Conservation (phyloP, 352 stramenopile genomes). For the Globisporangium rhizosaccharum region DNA sequence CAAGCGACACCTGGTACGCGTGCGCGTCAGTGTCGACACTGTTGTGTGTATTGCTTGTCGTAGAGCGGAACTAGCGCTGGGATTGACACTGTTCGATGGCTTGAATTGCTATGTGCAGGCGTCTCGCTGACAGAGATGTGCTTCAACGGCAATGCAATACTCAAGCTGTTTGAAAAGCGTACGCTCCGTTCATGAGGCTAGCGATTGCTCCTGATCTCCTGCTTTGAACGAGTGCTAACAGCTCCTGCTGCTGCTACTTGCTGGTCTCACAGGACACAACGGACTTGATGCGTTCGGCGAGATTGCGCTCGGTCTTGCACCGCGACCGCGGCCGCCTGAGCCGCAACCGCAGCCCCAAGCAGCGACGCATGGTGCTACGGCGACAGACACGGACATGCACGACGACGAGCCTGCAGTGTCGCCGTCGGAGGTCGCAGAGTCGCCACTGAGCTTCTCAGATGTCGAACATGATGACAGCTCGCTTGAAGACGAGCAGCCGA, state of each 20-base stretch:
- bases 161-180: constrained; percentile 41
- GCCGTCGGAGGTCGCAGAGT: constrained; percentile 8
- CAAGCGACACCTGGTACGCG: constrained; percentile 29
- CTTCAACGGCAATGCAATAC: constrained; percentile 25
- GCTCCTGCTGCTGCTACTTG: background rate
- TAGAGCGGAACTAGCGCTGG: background rate
- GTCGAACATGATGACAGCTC: constrained; percentile 14
- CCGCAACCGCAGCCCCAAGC: background rate
- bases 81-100: constrained; percentile 6
- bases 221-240: background rate
- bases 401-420: constrained; percentile 5
- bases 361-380: background rate
- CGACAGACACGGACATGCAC: background rate
- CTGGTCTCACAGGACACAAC: constrained; percentile 23
- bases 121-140: constrained; percentile 27
- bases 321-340: background rate
- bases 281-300: constrained; percentile 31
- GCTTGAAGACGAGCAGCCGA: constrained; percentile 13
- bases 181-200: constrained; percentile 5
- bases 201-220: background rate
- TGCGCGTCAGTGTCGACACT: background rate
- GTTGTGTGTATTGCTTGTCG: background rate
- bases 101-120: constrained; percentile 13
- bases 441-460: constrained; percentile 12
- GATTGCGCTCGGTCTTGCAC: constrained; percentile 14